Evolutionary conservation across 352 stramenopile genomes (phyloP).

Genomic region (Pythium periplocum): DNA sequence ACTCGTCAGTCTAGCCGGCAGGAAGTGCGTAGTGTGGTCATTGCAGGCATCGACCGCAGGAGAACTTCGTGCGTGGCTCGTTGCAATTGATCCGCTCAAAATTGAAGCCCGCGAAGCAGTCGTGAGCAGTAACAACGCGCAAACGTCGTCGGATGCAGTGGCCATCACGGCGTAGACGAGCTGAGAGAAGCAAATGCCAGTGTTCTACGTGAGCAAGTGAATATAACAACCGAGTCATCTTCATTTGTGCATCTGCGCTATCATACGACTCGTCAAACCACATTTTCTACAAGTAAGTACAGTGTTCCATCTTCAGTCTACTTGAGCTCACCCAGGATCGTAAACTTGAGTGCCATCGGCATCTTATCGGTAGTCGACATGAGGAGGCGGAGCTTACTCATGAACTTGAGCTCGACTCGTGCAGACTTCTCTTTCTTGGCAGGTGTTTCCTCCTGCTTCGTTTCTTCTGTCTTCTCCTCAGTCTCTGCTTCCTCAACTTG

Average conservation of each 20-base stretch:
- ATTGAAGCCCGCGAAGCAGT: constrained; percentile 34
- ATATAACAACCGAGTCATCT: no score
- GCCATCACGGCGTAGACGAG: neutral
- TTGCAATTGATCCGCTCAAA: constrained; percentile 66
- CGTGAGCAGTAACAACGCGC: constrained; percentile 13
- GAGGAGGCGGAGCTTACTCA: constrained; percentile 52
- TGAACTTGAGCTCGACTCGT: constrained; percentile 42
- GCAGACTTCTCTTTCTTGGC: constrained; percentile 1
- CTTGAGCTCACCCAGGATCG: constrained; percentile 21
- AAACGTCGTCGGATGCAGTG: constrained; percentile 12
- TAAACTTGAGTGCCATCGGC: constrained; percentile 53
- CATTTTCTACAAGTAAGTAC: no score
- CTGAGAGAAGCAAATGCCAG: no score
- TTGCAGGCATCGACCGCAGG: constrained; percentile 61
- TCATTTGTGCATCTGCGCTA: no score
- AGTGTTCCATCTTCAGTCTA: no score
- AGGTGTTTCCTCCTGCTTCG: constrained; percentile 6
- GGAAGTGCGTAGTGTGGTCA: constrained; percentile 65
- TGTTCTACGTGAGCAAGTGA: no score
- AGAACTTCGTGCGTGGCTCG: constrained; percentile 67
- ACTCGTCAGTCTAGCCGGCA: constrained; percentile 39
- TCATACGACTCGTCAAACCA: no score
- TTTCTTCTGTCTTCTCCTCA: constrained; percentile 6
- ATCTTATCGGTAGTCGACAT: constrained; percentile 69
- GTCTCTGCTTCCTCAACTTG: constrained; percentile 2